phyloP scores from a whole-genome alignment of 805 yeast species.

The Maudiozyma bulderi region DNA sequence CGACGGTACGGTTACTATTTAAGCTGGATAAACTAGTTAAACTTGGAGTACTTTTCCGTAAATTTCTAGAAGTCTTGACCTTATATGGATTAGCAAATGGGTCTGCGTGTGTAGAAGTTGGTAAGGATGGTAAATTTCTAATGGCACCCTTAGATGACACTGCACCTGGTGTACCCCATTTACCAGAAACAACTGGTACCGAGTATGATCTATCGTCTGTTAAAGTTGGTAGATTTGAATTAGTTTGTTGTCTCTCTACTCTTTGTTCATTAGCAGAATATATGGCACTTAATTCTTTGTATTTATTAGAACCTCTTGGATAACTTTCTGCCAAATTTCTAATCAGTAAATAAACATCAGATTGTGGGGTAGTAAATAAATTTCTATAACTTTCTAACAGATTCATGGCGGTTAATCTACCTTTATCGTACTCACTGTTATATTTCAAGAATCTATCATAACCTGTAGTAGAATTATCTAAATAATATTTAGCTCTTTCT shows the following conservation, averaged over 20 bases:
- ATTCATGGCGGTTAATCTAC: slow-evolving; percentile 38
- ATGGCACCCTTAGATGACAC: slow-evolving; percentile 1
- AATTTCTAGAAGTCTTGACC: neutral
- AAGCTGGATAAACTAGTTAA: neutral
- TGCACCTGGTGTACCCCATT: slow-evolving; percentile 21
- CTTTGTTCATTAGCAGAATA: slow-evolving; percentile 23
- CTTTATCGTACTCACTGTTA: slow-evolving; percentile 40
- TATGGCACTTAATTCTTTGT: slow-evolving; percentile 30
- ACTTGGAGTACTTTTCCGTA: slow-evolving; percentile 1
- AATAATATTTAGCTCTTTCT: slow-evolving; percentile 76
- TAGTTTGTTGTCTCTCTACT: slow-evolving; percentile 11
- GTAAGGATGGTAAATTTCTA: slow-evolving; percentile 28
- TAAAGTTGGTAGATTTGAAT: slow-evolving; percentile 20
- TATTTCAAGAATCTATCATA: slow-evolving; percentile 32
- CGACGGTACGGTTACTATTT: neutral
- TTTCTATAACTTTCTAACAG: slow-evolving; percentile 38
- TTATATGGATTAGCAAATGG: slow-evolving; percentile 13
- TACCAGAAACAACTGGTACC: slow-evolving; percentile 17
- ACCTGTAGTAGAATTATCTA: slow-evolving; percentile 44
- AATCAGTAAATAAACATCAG: slow-evolving; percentile 49
- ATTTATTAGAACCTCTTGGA: slow-evolving; percentile 37
- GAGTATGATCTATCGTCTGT: slow-evolving; percentile 9
- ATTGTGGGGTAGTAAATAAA: slow-evolving; percentile 36
- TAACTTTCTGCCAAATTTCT: slow-evolving; percentile 53
- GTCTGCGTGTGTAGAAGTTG: slow-evolving; percentile 14